Evolutionary conservation across 352 stramenopile species (phyloP), one percentile per base, ranked within the genome.

Genomic region (Globisporangium barbulae): DNA sequence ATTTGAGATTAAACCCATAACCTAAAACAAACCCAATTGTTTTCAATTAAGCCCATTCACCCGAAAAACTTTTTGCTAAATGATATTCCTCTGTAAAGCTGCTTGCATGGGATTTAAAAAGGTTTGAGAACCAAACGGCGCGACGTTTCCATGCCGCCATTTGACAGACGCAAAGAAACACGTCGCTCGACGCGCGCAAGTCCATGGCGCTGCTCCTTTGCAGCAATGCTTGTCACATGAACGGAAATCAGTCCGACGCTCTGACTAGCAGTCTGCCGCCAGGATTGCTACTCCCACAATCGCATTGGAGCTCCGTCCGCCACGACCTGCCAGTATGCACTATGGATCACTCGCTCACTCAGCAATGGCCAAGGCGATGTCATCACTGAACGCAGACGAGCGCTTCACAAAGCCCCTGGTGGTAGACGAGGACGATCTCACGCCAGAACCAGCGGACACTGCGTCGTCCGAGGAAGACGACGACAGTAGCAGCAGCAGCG

Each of bases 391-490:
- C 50, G 28, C 21, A n/a, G 31, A 58, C 19, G n/a, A 30, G 5
- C 31, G 19, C n/a, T 52, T 52, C 21, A 17, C 30, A n/a, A 58
- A 58, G 31, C 31, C 31, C 31, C 39, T 15, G 31, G 7, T 19
- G n/a, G 19, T 58, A 30, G 19, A 58, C 31, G 52, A 58, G 31
- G 22, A 12, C 12, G 52, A 58, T 8, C 10, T 33, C 10, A 19
- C 8, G 50, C 7, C 30, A 17, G 37, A 30, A 21, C 22, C 31
- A 33, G 31, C 31, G n/a, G 52, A 58, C 52, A 45, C 52, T 42
- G 52, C 52, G 31, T 58, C 52, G 31, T 58, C 52, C 52, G 52
- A 58, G 52, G 52, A 58, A 58, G 52, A 58, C n/a, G 52, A 58
- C 31, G 31, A n/a, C 31, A 58, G 52, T n/a, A 45, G 52, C 48